A percentile compares a stretch with the other conserved stretches of the same genome.
Evolutionary conservation across 2,329 filamentous ascomycete genomes (phyloP).

Genomic region (Volutella citrinella): DNA sequence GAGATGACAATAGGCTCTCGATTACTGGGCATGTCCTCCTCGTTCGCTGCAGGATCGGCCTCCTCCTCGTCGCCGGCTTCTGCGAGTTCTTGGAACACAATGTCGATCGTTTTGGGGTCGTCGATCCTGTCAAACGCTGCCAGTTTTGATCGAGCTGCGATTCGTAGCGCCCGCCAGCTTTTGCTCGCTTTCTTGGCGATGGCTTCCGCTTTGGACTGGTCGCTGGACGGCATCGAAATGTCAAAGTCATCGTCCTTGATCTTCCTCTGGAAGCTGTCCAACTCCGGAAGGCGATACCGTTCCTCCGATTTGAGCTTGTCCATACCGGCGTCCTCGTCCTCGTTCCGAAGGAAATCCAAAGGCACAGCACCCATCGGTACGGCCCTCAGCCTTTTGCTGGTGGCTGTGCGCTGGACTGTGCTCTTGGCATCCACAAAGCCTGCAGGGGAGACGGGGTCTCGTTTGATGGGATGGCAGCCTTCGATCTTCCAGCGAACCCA

Average conservation of each 20-base stretch:
- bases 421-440: conserved; percentile 69
- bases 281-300: conserved; percentile 66
- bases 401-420: conserved; percentile 62
- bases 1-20: conserved; percentile 62
- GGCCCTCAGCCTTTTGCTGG: conserved; percentile 67
- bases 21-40: conserved; percentile 44
- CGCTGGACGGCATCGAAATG: conserved; percentile 72
- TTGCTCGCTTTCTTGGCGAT: conserved; percentile 79
- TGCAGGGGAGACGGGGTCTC: conserved; percentile 64
- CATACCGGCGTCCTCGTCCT: conserved; percentile 56
- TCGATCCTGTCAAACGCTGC: conserved; percentile 84
- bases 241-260: conserved; percentile 83
- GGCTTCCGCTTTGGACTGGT: conserved; percentile 52
- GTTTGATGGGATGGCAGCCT: conserved; percentile 83
- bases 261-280: conserved; percentile 67
- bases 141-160: conserved; percentile 72
- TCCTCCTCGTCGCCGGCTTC: conserved; percentile 35
- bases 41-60: conserved; percentile 31
- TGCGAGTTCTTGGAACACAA: conserved; percentile 51
- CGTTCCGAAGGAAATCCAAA: conserved; percentile 74
- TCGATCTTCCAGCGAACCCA: conserved; percentile 99
- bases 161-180: conserved; percentile 82
- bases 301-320: conserved; percentile 64
- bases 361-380: conserved; percentile 70
- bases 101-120: conserved; percentile 67